Base-by-base conservation (phyloP, 164 flowering plant species). In the Vitis rupestris region DNA sequence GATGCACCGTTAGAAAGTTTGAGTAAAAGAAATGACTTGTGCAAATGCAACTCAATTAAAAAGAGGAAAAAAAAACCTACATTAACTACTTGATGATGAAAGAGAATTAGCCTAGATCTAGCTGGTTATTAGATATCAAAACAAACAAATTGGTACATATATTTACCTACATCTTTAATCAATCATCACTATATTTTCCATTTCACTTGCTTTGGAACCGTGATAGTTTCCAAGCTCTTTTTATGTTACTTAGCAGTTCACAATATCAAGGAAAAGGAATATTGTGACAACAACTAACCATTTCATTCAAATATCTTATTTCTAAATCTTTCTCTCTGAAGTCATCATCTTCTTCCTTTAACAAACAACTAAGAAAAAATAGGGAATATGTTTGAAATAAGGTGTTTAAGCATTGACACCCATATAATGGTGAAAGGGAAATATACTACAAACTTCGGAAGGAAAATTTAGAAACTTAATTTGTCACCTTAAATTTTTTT, bases 281-380 rank as follows among this genome's bases (percentile, higher is more conserved):
- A 50, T 15, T 53, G 13, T 51, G 29, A 1, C 10, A 17, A 57
- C 6, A 52, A 75, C 83, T 77, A 61, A 90, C 70, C 66, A 88
- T 95, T 70, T 86, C 93, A 72, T 91, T 93, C 65, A 91, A 71
- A 37, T 90, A 97, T 73, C 84, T 84, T 61, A 87, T 82, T 66
- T 80, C 84, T 1, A 83, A 76, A 66, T 89, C 98, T 69, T 88
- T 95, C 66, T 93, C 98, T 80, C 92, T 83, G 66, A 84, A 86
- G n/a, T 80, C 83, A 61, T 84, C 84, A 76, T 93, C 98, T 71
- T 77, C 87, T 74, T 93, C 99, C 27, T 90, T 76, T 68, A 93
- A 70, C 63, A 64, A 79, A 72, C 99, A 95, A 85, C 99, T 95
- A 37, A 2, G 9, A 66, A 13, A 51, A 65, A 65, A 9, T 47